Evolutionary conservation across 345 rosid genomes (phyloP), one percentile per base, ranked within the genome.

Genomic region (Pelargonium nanum): DNA sequence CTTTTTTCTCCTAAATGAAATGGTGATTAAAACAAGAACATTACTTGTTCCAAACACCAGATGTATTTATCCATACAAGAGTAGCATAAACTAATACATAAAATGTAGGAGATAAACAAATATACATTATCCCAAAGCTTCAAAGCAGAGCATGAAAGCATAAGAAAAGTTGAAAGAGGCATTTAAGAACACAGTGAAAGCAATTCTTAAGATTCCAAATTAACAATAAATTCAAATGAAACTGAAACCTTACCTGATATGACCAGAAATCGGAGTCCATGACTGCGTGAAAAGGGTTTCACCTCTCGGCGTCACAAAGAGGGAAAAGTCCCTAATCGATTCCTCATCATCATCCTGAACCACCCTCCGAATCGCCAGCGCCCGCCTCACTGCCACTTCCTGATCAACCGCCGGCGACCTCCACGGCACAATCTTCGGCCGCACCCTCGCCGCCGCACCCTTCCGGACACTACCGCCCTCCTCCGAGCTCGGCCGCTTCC

Each of bases 261-360:
- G 64, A 16, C 24, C 61, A 2, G 81, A 72, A 64, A 75, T 64
- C 4, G 95, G 89, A 0, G 83, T 64, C 98, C 98, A 92, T 2
- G 81, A 69, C 77, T 89, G 96, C 44, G 89, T 85, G 71, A 92
- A 92, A 74, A 89, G 59, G 28, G 83, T 75, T 15, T 83, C 93
- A 1, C 89, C 86, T 64, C 89, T 81, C n/a, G 80, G 58, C 1
- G 84, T 77, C 48, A 51, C 71, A 68, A 87, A 83, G 26, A 82
- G 63, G 4, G 78, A 80, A 64, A 55, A 83, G 44, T 80, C 85
- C 74, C 93, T 78, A 0, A 64, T 66, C 23, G 68, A 61, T 59
- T 63, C 68, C n/a, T 68, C 71, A 30, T 76, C 84, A 10, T 74
- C 75, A 53, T 87, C 91, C 48, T 82, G 84, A 56, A 82, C 19